phyloP scores from a whole-genome alignment of 371 early-diverging fungal species.

The Globomyces sp. region DNA sequence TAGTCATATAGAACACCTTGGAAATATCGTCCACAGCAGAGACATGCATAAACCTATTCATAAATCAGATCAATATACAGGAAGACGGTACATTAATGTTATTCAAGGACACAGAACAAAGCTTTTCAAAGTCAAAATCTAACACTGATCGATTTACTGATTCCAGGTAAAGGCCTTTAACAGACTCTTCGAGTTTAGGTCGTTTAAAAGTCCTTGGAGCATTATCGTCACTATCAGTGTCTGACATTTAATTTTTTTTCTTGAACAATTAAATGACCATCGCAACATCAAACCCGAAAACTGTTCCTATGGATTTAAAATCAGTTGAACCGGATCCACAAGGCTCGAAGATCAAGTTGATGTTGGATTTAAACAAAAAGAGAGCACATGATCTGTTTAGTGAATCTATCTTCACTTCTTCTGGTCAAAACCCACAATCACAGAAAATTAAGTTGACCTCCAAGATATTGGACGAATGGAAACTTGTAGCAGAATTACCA shows the following conservation, averaged over 20 bases:
- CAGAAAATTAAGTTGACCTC: slow-evolving; percentile 71
- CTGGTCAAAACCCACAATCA: neutral
- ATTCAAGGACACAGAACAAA: slow-evolving; percentile 91
- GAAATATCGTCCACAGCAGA: slow-evolving; percentile 96
- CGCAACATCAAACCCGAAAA: neutral
- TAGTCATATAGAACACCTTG: slow-evolving; percentile 46
- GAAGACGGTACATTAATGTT: slow-evolving; percentile 71
- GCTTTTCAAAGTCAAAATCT: slow-evolving; percentile 98
- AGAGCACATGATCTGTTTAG: slow-evolving; percentile 13
- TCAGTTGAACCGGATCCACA: neutral
- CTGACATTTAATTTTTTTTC: neutral
- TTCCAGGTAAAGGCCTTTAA: slow-evolving; percentile 45
- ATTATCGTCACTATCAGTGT: slow-evolving; percentile 10
- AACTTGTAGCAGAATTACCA: slow-evolving; percentile 63
- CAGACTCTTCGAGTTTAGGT: slow-evolving; percentile 3
- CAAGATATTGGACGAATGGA: slow-evolving; percentile 75
- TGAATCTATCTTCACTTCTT: neutral
- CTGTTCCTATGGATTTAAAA: slow-evolving; percentile 2
- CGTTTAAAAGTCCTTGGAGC: neutral
- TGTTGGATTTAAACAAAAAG: slow-evolving; percentile 1
- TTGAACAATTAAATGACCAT: neutral
- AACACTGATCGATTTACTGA: slow-evolving; percentile 82
- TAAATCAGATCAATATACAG: no score
- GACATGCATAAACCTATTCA: slow-evolving; percentile 73
- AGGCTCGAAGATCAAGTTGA: no score